phyloP scores from a whole-genome alignment of 108 stramenopile genomes.

The Mayamaea pseudoterrestris region DNA sequence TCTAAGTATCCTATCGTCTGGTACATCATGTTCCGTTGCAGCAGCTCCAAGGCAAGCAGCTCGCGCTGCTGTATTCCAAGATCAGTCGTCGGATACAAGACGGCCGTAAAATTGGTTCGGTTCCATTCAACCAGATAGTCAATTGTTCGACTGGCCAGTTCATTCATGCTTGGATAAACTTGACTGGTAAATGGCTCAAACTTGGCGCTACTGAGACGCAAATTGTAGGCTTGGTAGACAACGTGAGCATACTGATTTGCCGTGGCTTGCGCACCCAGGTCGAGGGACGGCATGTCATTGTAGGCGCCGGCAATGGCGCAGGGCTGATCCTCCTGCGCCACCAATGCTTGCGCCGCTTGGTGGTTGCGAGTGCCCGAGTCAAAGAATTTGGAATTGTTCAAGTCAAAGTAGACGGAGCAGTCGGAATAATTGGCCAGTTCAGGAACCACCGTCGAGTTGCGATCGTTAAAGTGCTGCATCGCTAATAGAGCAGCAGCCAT shows the following conservation, averaged over 20 bases:
- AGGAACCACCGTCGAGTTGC: slow-evolving; percentile 11
- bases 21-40: background rate
- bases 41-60: background rate
- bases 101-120: background rate
- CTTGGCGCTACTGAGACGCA: background rate
- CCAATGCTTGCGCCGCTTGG: background rate
- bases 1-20: background rate
- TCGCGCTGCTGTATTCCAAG: background rate
- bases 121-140: background rate
- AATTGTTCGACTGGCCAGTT: background rate
- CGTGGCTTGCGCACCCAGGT: slow-evolving; percentile 1
- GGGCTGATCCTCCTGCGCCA: background rate
- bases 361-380: background rate
- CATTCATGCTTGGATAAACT: background rate
- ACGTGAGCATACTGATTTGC: slow-evolving; percentile 3
- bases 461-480: slow-evolving; percentile 10
- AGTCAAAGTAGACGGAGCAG: background rate
- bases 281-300: slow-evolving; percentile 3
- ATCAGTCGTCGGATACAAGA: background rate
- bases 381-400: background rate
- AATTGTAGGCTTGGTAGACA: background rate
- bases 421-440: background rate
- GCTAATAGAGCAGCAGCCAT: slow-evolving; percentile 9
- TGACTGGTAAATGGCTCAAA: background rate
- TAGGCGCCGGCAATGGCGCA: slow-evolving; percentile 10